These are phyloP conservation scores for Yarrowia porcina DNA, from an alignment of 805 yeast species.

Conservation along the genomic window DNA sequence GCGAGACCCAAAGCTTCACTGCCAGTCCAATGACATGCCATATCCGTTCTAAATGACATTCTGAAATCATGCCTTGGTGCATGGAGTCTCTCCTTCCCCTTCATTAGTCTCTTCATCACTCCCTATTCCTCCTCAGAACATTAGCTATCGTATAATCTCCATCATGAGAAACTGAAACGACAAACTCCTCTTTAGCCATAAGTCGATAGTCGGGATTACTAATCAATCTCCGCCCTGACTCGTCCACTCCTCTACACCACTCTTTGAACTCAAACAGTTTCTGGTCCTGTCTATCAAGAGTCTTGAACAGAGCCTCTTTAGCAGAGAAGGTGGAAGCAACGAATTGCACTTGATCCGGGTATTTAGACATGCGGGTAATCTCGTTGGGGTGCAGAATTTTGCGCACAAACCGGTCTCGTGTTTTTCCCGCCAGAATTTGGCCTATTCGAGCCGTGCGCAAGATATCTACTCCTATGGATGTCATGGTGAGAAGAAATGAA, in stretches of 20 bases:
- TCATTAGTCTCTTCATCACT: not conserved
- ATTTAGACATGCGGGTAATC: slow-evolving; percentile 30
- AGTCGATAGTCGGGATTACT: slow-evolving; percentile 27
- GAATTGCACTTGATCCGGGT: not conserved
- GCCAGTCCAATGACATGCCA: too few relatives aligned
- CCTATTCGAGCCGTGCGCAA: slow-evolving; percentile 11
- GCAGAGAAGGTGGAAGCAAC: slow-evolving; percentile 63
- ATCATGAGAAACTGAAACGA: slow-evolving; percentile 61
- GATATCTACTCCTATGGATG: slow-evolving; percentile 19
- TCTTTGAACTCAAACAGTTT: slow-evolving; percentile 48
- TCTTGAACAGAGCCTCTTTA: slow-evolving; percentile 68
- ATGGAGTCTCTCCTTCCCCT: too few relatives aligned
- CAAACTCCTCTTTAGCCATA: slow-evolving; percentile 45
- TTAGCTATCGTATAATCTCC: slow-evolving; percentile 53
- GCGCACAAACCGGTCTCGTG: slow-evolving; percentile 40
- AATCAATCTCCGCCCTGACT: slow-evolving; percentile 27
- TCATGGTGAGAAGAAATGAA: slow-evolving; percentile 4
- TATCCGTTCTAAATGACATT: too few relatives aligned
- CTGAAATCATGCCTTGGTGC: too few relatives aligned
- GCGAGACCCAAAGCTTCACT: too few relatives aligned
- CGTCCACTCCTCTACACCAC: slow-evolving; percentile 51
- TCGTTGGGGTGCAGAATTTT: slow-evolving; percentile 48
- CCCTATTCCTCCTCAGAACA: slow-evolving; percentile 37
- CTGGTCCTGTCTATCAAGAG: slow-evolving; percentile 51
- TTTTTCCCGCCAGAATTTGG: not conserved